These are phyloP conservation scores for Plenodomus lindquistii DNA, from an alignment of 2,329 filamentous ascomycete species.

Conservation along the genomic window DNA sequence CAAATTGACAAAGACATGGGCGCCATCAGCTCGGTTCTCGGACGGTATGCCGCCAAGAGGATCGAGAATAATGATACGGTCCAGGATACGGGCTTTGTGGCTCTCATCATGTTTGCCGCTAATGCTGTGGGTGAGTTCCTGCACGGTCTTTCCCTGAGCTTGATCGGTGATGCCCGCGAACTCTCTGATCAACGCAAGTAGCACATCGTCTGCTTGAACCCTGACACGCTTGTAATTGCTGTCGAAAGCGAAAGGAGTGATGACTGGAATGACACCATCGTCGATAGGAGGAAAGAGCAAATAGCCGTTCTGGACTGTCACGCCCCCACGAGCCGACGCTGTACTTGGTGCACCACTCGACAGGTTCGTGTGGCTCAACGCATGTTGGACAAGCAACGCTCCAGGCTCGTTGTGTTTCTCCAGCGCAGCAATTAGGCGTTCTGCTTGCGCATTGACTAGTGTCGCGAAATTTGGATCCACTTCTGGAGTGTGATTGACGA, in stretches of 20 bases:
- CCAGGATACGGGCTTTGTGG: conserved; percentile 57
- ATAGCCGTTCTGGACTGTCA: conserved; percentile 49
- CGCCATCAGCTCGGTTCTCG: conserved; percentile 60
- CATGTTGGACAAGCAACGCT: conserved; percentile 68
- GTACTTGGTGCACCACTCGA: conserved; percentile 34
- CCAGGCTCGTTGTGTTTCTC: conserved; percentile 69
- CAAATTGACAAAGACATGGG: conserved; percentile 88
- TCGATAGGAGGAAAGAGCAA: conserved; percentile 68
- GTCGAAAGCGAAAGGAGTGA: conserved; percentile 67
- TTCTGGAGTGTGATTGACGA: conserved; percentile 33
- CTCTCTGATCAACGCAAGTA: conserved; percentile 76
- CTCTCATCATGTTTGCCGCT: conserved; percentile 30
- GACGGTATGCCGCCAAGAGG: conserved; percentile 82
- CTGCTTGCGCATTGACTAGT: conserved; percentile 65
- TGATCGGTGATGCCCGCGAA: conserved; percentile 65
- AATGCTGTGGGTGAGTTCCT: conserved; percentile 13
- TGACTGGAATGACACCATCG: conserved; percentile 70
- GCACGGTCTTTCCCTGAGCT: conserved; percentile 8
- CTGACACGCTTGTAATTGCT: conserved; percentile 49
- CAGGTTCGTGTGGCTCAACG: conserved; percentile 47
- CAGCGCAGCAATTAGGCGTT: conserved; percentile 74
- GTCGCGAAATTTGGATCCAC: conserved; percentile 43
- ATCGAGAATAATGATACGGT: conserved; percentile 88
- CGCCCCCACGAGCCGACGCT: conserved; percentile 39
- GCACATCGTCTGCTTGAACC: conserved; percentile 63